Conservation (phyloP, 306 rosid genomes). For the Begonia masoniana region DNA sequence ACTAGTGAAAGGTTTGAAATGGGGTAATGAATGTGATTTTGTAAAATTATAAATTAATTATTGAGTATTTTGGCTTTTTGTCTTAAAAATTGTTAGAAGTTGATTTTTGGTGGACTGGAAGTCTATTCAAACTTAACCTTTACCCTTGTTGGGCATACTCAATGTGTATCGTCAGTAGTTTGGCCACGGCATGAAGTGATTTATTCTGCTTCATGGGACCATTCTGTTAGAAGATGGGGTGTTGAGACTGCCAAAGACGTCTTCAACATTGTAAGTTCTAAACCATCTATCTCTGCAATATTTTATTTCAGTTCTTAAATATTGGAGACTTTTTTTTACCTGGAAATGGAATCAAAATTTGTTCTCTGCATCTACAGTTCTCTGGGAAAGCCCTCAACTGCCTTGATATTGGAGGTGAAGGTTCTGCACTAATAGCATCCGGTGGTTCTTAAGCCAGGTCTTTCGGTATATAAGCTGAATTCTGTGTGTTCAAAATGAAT, state of each 20-base stretch:
- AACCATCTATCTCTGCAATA: too few relatives aligned
- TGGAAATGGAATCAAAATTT: too few relatives aligned
- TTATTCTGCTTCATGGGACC: conserved; percentile 94
- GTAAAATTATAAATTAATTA: too few relatives aligned
- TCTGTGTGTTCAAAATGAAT: too few relatives aligned
- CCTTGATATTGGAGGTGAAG: conserved; percentile 86
- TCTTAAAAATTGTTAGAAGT: too few relatives aligned
- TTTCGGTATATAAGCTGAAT: conserved; percentile 8
- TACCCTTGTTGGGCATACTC: conserved; percentile 79
- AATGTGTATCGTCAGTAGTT: conserved; percentile 68
- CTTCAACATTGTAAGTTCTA: too few relatives aligned
- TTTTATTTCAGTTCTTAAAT: too few relatives aligned
- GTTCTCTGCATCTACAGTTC: conserved; percentile 30
- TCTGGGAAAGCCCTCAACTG: conserved; percentile 73
- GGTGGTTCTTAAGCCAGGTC: conserved; percentile 92
- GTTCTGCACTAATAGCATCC: conserved; percentile 60
- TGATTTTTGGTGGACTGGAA: too few relatives aligned
- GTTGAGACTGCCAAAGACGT: conserved; percentile 61
- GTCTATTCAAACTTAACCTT: too few relatives aligned
- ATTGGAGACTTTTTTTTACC: conserved; percentile 11
- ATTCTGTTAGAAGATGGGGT: conserved; percentile 76
- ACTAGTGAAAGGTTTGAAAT: too few relatives aligned
- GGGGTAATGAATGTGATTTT: too few relatives aligned
- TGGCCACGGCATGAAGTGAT: conserved; percentile 64
- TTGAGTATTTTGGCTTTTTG: too few relatives aligned